Conservation (phyloP, 2,329 filamentous ascomycete species). For the Hysterium pulicare region DNA sequence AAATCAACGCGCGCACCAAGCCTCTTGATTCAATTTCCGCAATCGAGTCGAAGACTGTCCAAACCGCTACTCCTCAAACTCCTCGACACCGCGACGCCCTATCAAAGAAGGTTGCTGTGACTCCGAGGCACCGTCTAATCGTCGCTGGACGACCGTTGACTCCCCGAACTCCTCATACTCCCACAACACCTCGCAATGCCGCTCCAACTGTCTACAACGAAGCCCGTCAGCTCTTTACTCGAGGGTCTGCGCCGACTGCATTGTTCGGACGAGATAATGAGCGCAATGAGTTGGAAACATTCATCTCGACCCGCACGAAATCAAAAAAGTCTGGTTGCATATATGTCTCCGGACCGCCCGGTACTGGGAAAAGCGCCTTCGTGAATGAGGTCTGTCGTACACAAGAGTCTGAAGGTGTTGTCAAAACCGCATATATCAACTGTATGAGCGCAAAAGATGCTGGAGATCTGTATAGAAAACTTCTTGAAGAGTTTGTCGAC, state of each 20-base stretch:
- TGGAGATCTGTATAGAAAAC: constrained; percentile 75
- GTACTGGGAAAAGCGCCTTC: constrained; percentile 95
- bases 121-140: constrained; percentile 80
- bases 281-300: constrained; percentile 62
- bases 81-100: constrained; percentile 78
- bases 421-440: constrained; percentile 80
- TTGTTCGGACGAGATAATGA: constrained; percentile 75
- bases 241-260: constrained; percentile 69
- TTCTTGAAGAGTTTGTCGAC: constrained; percentile 67
- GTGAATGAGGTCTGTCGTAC: constrained; percentile 72
- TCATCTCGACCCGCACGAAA: constrained; percentile 63
- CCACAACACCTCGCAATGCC: constrained; percentile 62
- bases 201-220: constrained; percentile 78
- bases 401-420: constrained; percentile 47
- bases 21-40: constrained; percentile 35
- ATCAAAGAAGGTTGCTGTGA: constrained; percentile 65
- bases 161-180: constrained; percentile 74
- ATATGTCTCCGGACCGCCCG: constrained; percentile 92
- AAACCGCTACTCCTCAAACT: constrained; percentile 58
- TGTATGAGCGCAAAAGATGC: constrained; percentile 95
- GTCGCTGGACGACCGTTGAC: constrained; percentile 72
- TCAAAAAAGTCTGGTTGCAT: constrained; percentile 71
- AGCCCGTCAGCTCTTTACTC: constrained; percentile 81
- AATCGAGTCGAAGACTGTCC: constrained; percentile 41
- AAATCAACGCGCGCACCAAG: constrained; percentile 45